Evolutionary conservation across 2,329 filamentous ascomycete genomes (phyloP), one percentile per base, ranked within the genome.

Genomic region (Bipolaris bicolor): DNA sequence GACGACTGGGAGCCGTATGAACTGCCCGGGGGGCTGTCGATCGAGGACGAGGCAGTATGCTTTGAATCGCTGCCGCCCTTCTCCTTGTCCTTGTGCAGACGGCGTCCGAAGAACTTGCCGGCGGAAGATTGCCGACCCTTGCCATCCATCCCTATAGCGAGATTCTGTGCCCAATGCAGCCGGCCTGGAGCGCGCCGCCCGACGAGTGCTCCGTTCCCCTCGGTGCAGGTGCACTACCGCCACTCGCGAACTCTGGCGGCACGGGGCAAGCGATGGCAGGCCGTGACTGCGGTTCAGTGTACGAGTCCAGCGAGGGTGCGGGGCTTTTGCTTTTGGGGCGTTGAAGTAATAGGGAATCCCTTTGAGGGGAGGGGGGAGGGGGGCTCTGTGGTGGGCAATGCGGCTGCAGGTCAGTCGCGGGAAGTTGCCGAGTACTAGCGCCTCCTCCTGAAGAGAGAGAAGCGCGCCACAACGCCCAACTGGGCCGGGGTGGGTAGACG

Each of bases 61-160:
- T 55, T 65, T 39, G 56, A 22, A 45, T 65, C 61, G 55, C 45
- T 49, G 31, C 29, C 15, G 39, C 63, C 20, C 53, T 57, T 60
- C 44, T 60, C 66, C 78, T 88, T 91, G 78, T 96, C 90, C 80
- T 92, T 95, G 79, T 88, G 82, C 70, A 82, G 74, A 60, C 84
- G 90, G 73, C 92, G 87, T 71, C 91, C 92, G 81, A 97, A 97
- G 82, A 97, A 92, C 62, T 89, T 89, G 74, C 87, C 85, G 74
- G 88, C 89, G 72, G 91, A 92, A 64, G 90, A 92, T 82, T 94
- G 90, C 78, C 90, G 88, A 71, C 89, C 84, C 81, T 93, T 92
- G 81, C 91, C 89, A 81, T 89, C 83, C 74, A 85, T 69, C 36
- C 49, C 57, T 68, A 61, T 65, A 58, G 36, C 45, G 51, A 57